A percentile compares a stretch with the other conserved stretches of the same genome.
Conservation (phyloP, 2,329 filamentous ascomycete species). For the Penicillium psychrosexuale region DNA sequence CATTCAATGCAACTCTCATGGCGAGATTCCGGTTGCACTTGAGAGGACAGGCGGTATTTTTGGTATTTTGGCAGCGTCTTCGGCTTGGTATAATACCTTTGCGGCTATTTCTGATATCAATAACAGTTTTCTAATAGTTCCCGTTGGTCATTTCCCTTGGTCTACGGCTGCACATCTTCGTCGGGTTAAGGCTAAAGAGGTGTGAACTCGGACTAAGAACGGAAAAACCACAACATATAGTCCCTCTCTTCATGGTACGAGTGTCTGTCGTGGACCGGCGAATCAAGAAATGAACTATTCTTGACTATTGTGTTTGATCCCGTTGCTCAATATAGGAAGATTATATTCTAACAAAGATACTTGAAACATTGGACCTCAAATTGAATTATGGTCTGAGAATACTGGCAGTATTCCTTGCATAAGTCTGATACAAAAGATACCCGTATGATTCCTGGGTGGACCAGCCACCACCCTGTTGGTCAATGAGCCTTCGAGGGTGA, state of each 20-base stretch:
- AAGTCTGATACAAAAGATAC: neutral
- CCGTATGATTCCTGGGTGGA: neutral
- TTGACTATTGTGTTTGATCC: neutral
- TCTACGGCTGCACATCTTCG: slow-evolving; percentile 14
- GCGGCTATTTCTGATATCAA: slow-evolving; percentile 16
- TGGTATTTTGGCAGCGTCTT: slow-evolving; percentile 16
- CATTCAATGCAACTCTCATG: slow-evolving; percentile 10
- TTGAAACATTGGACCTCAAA: neutral
- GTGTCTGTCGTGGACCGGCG: neutral
- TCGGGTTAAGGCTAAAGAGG: neutral
- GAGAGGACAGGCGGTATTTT: slow-evolving; percentile 16
- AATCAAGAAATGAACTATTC: neutral
- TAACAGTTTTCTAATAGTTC: slow-evolving; percentile 20
- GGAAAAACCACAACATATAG: neutral
- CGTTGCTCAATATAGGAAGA: neutral
- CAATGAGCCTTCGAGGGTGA: neutral
- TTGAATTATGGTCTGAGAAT: neutral
- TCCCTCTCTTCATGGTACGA: neutral
- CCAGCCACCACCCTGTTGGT: neutral
- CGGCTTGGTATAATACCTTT: slow-evolving; percentile 24
- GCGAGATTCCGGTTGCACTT: slow-evolving; percentile 1
- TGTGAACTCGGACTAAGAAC: neutral
- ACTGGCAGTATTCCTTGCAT: neutral
- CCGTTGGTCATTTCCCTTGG: slow-evolving; percentile 22
- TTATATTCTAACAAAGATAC: neutral